These are phyloP conservation scores for Hymenoscyphus occultus DNA, from an alignment of 2,329 filamentous ascomycete species.

Conservation along the genomic window DNA sequence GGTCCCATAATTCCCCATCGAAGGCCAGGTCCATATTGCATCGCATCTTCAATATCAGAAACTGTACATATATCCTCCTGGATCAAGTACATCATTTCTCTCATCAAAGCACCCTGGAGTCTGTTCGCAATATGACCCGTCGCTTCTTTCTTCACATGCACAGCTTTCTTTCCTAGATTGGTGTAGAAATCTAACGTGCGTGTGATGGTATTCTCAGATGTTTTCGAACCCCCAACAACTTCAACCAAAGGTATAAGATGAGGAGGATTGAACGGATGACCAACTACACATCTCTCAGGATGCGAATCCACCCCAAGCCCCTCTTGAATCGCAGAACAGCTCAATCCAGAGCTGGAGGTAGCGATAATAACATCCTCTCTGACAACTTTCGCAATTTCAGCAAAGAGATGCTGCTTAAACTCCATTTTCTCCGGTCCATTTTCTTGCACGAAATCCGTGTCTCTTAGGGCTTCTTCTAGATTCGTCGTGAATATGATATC, in stretches of 20 bases:
- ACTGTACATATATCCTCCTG: slow-evolving; percentile 35
- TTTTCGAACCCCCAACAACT: slow-evolving; percentile 39
- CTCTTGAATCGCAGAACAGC: slow-evolving; percentile 21
- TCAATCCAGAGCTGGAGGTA: slow-evolving; percentile 39
- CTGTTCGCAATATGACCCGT: slow-evolving; percentile 46
- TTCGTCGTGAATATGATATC: slow-evolving; percentile 18
- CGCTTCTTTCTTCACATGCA: slow-evolving; percentile 42
- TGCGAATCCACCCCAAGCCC: slow-evolving; percentile 33
- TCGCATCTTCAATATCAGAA: slow-evolving; percentile 31
- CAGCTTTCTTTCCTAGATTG: slow-evolving; percentile 41
- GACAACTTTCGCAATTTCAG: slow-evolving; percentile 35
- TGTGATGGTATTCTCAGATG: background rate
- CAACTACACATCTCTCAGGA: slow-evolving; percentile 31
- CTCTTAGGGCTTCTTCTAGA: slow-evolving; percentile 15
- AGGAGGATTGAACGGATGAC: slow-evolving; percentile 49
- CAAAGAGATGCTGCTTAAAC: slow-evolving; percentile 41
- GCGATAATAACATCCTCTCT: slow-evolving; percentile 40
- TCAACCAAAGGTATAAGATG: slow-evolving; percentile 48
- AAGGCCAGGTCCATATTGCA: slow-evolving; percentile 9
- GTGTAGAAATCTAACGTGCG: slow-evolving; percentile 41
- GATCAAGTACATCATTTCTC: slow-evolving; percentile 39
- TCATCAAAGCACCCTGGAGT: slow-evolving; percentile 41
- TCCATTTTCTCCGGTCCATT: slow-evolving; percentile 42
- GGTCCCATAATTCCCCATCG: slow-evolving; percentile 13
- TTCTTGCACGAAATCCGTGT: slow-evolving; percentile 24